phyloP scores from a whole-genome alignment of 1,284 basidiomycete genomes.

The Boletus calvinii region DNA sequence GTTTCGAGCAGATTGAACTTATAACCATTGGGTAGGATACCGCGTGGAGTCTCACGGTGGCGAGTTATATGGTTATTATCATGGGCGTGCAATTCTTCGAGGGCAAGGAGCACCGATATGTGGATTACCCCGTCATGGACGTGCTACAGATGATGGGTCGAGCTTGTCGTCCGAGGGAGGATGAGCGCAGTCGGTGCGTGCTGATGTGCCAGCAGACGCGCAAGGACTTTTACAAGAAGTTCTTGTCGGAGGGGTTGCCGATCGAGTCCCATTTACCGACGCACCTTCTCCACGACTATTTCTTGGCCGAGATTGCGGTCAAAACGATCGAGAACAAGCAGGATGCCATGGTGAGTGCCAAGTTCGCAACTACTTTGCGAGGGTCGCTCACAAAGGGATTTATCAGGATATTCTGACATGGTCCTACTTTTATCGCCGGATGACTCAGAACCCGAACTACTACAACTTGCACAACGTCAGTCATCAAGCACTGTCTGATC shows the following conservation, averaged over 20 bases:
- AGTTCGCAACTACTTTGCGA: background rate
- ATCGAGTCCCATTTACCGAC: conserved; percentile 93
- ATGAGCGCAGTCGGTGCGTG: conserved; percentile 87
- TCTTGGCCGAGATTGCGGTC: conserved; percentile 97
- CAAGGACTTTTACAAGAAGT: conserved; percentile 99
- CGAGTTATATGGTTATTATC: conserved; percentile 96
- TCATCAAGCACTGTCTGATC: conserved; percentile 91
- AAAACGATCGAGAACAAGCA: conserved; percentile 99
- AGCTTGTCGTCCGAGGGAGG: conserved; percentile 86
- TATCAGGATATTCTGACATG: conserved; percentile 85
- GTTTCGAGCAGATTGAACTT: background rate
- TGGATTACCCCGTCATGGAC: conserved; percentile 97
- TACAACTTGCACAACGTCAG: conserved; percentile 94
- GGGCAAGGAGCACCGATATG: conserved; percentile 94
- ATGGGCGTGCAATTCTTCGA: conserved; percentile 98
- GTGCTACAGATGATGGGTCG: conserved; percentile 99
- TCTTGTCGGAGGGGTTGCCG: conserved; percentile 95
- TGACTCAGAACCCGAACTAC: conserved; percentile 95
- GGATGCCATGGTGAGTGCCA: conserved; percentile 77
- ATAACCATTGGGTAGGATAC: conserved; percentile 62
- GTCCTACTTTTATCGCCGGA: conserved; percentile 95
- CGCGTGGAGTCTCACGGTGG: conserved; percentile 92
- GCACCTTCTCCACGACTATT: conserved; percentile 91
- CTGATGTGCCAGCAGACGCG: conserved; percentile 96
- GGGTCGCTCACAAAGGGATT: conserved; percentile 5